These are phyloP conservation scores for Solanum bulbocastanum DNA, from an alignment of 257 asterid genomes.

Conservation along the genomic window DNA sequence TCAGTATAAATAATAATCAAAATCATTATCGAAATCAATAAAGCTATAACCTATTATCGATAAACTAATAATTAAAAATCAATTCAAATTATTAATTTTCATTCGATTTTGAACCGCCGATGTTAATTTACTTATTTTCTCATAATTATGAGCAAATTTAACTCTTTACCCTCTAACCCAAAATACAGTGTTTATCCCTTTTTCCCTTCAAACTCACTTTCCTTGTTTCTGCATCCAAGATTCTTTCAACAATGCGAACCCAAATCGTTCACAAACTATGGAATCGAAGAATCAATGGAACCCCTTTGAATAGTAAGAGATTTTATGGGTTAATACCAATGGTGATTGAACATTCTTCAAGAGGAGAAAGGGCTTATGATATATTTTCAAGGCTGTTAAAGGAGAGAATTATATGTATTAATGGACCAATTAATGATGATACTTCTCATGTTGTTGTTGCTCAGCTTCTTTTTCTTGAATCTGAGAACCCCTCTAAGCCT, in stretches of 20 bases:
- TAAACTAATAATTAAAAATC: background rate
- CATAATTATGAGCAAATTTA: background rate
- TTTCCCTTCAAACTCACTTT: background rate
- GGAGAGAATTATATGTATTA: slow-evolving; percentile 84
- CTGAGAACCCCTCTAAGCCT: slow-evolving; percentile 89
- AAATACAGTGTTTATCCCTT: background rate
- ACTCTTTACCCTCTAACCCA: background rate
- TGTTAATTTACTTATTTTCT: too few relatives aligned
- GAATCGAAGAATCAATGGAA: background rate
- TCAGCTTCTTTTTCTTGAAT: slow-evolving; percentile 85
- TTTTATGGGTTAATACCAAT: slow-evolving; percentile 62
- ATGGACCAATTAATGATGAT: slow-evolving; percentile 75
- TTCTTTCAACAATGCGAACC: background rate
- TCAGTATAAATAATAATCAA: too few relatives aligned
- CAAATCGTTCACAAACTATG: background rate
- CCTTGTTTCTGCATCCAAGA: background rate
- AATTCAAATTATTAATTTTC: too few relatives aligned
- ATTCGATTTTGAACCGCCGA: background rate
- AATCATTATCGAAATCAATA: too few relatives aligned
- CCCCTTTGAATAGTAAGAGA: slow-evolving; percentile 12
- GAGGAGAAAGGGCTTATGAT: slow-evolving; percentile 94
- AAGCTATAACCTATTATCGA: background rate
- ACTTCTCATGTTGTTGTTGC: slow-evolving; percentile 92
- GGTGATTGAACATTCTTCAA: slow-evolving; percentile 88
- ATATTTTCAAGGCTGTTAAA: slow-evolving; percentile 80